A percentile compares a stretch with the other conserved stretches of the same genome.
Evolutionary conservation across 768 basidiomycete genomes (phyloP).

Genomic region (Lepiota venenata): DNA sequence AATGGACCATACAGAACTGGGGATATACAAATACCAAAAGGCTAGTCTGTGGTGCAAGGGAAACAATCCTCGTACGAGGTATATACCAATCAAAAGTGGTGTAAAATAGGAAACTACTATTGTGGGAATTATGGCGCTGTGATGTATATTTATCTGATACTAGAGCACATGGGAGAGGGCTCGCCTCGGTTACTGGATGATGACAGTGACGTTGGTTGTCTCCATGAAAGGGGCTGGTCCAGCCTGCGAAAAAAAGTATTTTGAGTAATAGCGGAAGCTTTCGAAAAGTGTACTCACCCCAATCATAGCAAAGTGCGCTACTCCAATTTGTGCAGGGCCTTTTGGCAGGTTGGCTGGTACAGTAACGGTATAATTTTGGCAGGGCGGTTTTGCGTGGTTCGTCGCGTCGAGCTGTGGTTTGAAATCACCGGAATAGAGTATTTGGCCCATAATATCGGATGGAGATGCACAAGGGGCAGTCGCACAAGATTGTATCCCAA

Average conservation of each 20-base stretch:
- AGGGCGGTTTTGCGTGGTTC: slow-evolving; percentile 29
- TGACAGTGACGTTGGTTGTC: slow-evolving; percentile 2
- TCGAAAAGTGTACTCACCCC: slow-evolving; percentile 29
- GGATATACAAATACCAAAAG: no score
- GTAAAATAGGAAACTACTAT: no score
- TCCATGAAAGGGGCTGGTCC: slow-evolving; percentile 4
- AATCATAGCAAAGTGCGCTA: slow-evolving; percentile 33
- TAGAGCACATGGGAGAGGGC: no score
- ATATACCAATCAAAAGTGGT: no score
- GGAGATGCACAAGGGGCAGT: slow-evolving; percentile 19
- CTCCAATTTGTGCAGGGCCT: slow-evolving; percentile 33
- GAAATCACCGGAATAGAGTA: slow-evolving; percentile 47
- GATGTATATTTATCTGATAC: no score
- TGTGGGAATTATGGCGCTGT: no score
- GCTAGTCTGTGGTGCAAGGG: no score
- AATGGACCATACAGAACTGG: no score
- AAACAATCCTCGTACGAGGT: no score
- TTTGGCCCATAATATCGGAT: slow-evolving; percentile 29
- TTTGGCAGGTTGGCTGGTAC: slow-evolving; percentile 26
- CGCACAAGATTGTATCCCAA: slow-evolving; percentile 37
- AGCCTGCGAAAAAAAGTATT: not conserved
- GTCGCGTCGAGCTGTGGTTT: slow-evolving; percentile 29
- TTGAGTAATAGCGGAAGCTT: not conserved
- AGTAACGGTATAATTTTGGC: slow-evolving; percentile 42
- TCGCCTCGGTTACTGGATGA: not conserved